Evolutionary conservation across 1,284 basidiomycete genomes (phyloP), one percentile per base, ranked within the genome.

Genomic region (Sporisorium graminicola): DNA sequence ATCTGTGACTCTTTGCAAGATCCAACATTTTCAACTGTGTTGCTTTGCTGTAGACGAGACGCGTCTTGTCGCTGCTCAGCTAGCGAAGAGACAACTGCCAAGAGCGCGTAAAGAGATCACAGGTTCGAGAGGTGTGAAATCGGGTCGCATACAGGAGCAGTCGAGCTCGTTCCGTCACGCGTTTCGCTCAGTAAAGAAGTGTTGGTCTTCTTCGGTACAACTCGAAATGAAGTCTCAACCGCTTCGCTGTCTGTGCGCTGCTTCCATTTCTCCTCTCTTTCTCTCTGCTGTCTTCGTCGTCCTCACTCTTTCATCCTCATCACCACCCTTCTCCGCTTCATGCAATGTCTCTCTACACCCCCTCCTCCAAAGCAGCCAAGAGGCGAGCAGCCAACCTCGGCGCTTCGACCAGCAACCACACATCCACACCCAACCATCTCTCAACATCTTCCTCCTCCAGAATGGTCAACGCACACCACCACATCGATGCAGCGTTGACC

Each of bases 401-500:
- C 29, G 64, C 64, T n/a, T 59, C 69, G 2, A 46, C 61, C 37
- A 65, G 57, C 67, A 64, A 59, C 7, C 61, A 64, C 58, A 64
- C 61, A 20, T 68, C 69, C 42, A 65, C 65, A 5, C 62, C 65
- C 24, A 59, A 64, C 43, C 67, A 67, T 20, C 60, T 62, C 47
- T 60, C 56, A 20, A 29, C 65, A 0, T 51, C 66, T 24, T 70
- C 72, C 4, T 62, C 65, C 18, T 59, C 56, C 18, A 62, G 71
- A 40, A 68, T 60, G 58, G 26, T 42, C 51, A 65, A 65, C 10
- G 46, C 65, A 31, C 63, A 75, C 49, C 67, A 75, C 51, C 63
- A 63, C 57, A 65, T 65, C 55, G 65, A 68, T 31, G 55, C 61
- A 22, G 66, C 62, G 3, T 90, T 98, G 46, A 91, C 92, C 3